These are phyloP conservation scores for Myxozyma nipponensis DNA, from an alignment of 805 yeast species.

Conservation along the genomic window DNA sequence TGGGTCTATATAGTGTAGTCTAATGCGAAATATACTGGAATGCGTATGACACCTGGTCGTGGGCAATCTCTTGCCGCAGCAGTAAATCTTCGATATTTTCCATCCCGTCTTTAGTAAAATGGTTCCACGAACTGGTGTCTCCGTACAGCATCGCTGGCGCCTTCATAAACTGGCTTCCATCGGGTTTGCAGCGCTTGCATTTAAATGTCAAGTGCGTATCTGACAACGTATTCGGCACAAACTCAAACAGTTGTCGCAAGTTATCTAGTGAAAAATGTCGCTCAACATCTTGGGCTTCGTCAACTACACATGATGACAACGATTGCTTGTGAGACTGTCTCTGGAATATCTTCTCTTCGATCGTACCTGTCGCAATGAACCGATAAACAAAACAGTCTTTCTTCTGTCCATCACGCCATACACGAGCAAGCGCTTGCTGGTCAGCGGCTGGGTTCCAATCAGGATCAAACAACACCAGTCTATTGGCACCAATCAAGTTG, in stretches of 20 bases:
- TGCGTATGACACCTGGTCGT: constrained; percentile 72
- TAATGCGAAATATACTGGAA: constrained; percentile 90
- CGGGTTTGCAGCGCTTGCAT: constrained; percentile 69
- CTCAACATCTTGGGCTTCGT: constrained; percentile 93
- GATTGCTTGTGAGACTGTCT: constrained; percentile 93
- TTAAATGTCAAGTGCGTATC: constrained; percentile 91
- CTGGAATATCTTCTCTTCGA: constrained; percentile 94
- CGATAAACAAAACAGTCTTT: constrained; percentile 94
- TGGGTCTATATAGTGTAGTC: neutral
- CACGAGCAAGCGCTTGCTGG: constrained; percentile 95
- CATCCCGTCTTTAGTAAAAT: constrained; percentile 62
- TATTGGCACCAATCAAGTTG: constrained; percentile 91
- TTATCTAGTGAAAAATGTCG: constrained; percentile 81
- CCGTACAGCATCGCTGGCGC: constrained; percentile 92
- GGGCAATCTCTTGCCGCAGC: constrained; percentile 65
- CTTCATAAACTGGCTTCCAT: constrained; percentile 56
- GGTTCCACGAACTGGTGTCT: constrained; percentile 98
- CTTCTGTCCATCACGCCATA: constrained; percentile 98
- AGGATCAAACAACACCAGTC: constrained; percentile 79
- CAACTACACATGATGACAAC: constrained; percentile 92
- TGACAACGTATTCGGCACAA: constrained; percentile 61
- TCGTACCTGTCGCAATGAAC: constrained; percentile 89
- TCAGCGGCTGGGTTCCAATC: constrained; percentile 98
- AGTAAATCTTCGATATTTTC: constrained; percentile 69
- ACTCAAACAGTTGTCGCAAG: constrained; percentile 70